Percentiles rank a stretch among this genome's conserved stretches.
Evolutionary conservation across 495 filamentous ascomycete species (phyloP).

Genomic region (Xylona heveae): DNA sequence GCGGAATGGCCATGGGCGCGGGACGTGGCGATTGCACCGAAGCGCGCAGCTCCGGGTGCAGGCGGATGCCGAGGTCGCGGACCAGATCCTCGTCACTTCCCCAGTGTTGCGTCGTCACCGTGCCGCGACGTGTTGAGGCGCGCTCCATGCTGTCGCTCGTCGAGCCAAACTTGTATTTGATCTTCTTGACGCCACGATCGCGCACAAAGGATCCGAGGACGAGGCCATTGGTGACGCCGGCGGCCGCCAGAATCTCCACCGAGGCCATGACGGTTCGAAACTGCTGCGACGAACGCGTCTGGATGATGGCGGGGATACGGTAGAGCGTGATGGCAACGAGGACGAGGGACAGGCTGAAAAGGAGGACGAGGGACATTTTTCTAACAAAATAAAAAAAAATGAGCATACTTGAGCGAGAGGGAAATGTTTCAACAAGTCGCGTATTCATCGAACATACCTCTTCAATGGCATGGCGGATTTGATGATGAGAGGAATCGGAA

Average conservation of each 20-base stretch:
- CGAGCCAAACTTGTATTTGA: slow-evolving; percentile 45
- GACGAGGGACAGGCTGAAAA: slow-evolving; percentile 65
- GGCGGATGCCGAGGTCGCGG: slow-evolving; percentile 43
- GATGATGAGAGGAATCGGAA: slow-evolving; percentile 74
- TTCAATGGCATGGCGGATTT: slow-evolving; percentile 45
- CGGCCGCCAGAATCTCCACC: slow-evolving; percentile 10
- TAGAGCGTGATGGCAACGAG: slow-evolving; percentile 58
- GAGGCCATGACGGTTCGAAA: slow-evolving; percentile 51
- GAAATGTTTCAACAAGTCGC: neutral
- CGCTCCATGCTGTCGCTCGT: slow-evolving; percentile 25
- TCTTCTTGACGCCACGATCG: slow-evolving; percentile 57
- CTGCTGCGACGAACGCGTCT: slow-evolving; percentile 39
- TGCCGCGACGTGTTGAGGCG: slow-evolving; percentile 25
- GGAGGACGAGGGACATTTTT: slow-evolving; percentile 41
- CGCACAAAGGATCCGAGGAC: slow-evolving; percentile 68
- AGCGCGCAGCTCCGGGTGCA: slow-evolving; percentile 34
- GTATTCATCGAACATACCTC: slow-evolving; percentile 16
- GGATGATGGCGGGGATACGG: slow-evolving; percentile 50
- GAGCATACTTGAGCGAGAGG: neutral
- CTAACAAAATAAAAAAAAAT: slow-evolving; percentile 7
- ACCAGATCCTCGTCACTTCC: slow-evolving; percentile 69
- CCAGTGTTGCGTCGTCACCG: slow-evolving; percentile 39
- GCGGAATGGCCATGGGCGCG: slow-evolving; percentile 17
- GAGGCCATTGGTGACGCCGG: slow-evolving; percentile 37
- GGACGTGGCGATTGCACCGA: slow-evolving; percentile 17